Percentiles rank a stretch among this genome's conserved stretches.
Conservation (phyloP, 2,329 filamentous ascomycete genomes). For the Catunica adiposa region DNA sequence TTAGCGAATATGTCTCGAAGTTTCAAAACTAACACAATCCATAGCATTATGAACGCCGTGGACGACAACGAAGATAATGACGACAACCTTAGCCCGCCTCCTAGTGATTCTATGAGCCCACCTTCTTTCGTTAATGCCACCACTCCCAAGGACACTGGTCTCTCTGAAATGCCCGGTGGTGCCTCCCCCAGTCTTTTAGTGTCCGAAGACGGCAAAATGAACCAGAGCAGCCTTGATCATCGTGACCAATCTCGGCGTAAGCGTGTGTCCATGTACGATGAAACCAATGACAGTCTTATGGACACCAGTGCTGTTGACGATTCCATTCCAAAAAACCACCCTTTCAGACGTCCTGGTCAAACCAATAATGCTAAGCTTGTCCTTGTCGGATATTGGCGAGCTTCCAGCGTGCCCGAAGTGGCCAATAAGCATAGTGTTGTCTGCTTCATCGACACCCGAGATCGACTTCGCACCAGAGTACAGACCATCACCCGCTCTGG, state of each 20-base stretch:
- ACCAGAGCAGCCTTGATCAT: conserved; percentile 2
- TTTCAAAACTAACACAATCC: conserved; percentile 11
- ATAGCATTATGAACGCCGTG: conserved; percentile 17
- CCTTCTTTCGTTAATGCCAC: conserved; percentile 27
- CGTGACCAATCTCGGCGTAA: conserved; percentile 7
- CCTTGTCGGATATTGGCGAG: conserved; percentile 42
- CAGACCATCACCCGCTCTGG: conserved; percentile 28
- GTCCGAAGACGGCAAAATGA: conserved; percentile 24
- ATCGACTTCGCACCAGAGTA: conserved; percentile 11
- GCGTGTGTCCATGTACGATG: conserved; percentile 5
- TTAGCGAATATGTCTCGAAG: neutral
- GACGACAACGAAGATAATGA: conserved; percentile 22
- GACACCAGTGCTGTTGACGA: conserved; percentile 6
- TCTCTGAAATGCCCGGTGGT: conserved; percentile 27
- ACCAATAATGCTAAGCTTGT: conserved; percentile 27
- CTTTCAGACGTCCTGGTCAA: conserved; percentile 10
- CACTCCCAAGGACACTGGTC: conserved; percentile 34
- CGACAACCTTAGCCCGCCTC: conserved; percentile 25
- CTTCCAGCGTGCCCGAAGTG: conserved; percentile 33
- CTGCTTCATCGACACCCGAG: conserved; percentile 41
- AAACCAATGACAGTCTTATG: neutral
- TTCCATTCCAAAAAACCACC: neutral
- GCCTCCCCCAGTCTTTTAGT: conserved; percentile 21
- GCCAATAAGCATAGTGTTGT: conserved; percentile 40
- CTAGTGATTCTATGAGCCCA: conserved; percentile 23